Percentiles rank a stretch among this genome's conserved stretches.
Evolutionary conservation across 2,329 filamentous ascomycete species (phyloP).

Genomic region (Bipolaris oryzae): DNA sequence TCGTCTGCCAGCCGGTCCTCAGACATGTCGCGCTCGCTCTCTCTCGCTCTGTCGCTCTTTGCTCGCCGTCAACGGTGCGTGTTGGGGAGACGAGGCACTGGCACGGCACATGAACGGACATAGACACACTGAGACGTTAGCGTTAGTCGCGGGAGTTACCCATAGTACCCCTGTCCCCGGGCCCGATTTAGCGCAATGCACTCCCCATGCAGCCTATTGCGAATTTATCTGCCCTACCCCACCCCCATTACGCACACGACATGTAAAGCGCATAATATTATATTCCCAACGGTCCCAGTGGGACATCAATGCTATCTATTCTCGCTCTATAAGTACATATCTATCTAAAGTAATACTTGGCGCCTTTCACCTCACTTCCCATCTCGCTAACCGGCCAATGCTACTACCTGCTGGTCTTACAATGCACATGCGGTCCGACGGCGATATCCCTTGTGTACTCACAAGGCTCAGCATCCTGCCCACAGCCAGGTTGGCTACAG

Average conservation of each 20-base stretch:
- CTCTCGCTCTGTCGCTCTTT: constrained; percentile 23
- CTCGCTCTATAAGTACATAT: not conserved
- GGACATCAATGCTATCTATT: not conserved
- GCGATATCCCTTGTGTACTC: constrained; percentile 30
- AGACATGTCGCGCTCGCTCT: constrained; percentile 39
- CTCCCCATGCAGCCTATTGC: constrained; percentile 14
- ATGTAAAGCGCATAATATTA: constrained; percentile 7
- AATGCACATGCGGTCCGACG: constrained; percentile 67
- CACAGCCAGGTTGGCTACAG: constrained; percentile 72
- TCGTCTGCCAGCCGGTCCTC: constrained; percentile 44
- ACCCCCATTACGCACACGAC: constrained; percentile 12
- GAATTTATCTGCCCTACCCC: constrained; percentile 1
- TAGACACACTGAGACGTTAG: constrained; percentile 28
- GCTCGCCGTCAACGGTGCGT: constrained; percentile 25
- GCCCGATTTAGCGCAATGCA: constrained; percentile 22
- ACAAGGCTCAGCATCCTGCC: constrained; percentile 60
- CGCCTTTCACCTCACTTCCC: constrained; percentile 66
- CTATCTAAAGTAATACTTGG: not conserved
- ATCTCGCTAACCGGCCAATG: constrained; percentile 77
- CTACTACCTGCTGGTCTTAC: constrained; percentile 80
- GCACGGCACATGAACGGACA: constrained; percentile 3
- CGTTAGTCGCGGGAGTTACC: constrained; percentile 27
- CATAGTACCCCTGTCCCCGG: constrained; percentile 21
- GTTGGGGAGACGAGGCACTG: constrained; percentile 18
- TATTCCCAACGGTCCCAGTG: not conserved